phyloP scores from a whole-genome alignment of 306 rosid genomes.

The Glycine latifolia region DNA sequence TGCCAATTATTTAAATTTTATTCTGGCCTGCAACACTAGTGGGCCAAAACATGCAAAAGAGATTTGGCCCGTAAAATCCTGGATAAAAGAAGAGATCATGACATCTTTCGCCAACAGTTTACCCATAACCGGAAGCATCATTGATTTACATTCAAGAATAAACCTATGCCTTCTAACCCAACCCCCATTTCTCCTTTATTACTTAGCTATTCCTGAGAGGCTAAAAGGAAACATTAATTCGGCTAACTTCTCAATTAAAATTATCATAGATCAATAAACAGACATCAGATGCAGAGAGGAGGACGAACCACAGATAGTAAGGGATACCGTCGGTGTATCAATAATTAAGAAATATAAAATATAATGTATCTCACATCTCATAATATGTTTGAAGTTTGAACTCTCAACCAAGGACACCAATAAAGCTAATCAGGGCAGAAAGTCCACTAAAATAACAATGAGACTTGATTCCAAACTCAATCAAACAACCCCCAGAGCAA shows the following conservation, averaged over 20 bases:
- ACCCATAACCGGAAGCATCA: neutral
- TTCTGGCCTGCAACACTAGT: neutral
- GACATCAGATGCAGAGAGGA: neutral
- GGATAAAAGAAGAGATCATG: neutral
- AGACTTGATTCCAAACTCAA: conserved; percentile 30
- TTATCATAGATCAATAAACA: neutral
- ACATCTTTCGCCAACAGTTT: neutral
- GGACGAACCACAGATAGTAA: neutral
- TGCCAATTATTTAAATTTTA: neutral
- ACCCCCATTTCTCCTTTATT: conserved; percentile 9
- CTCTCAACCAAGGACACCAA: conserved; percentile 14
- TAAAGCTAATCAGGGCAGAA: conserved; percentile 12
- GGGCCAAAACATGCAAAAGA: conserved; percentile 9
- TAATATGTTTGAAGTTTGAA: conserved; percentile 27
- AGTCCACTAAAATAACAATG: conserved; percentile 1
- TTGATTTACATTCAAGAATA: neutral
- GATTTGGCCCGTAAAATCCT: conserved; percentile 38
- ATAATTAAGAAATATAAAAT: conserved; percentile 2
- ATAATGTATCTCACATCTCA: neutral
- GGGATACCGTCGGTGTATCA: neutral
- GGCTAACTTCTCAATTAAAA: conserved; percentile 27
- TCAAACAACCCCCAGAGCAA: conserved; percentile 26
- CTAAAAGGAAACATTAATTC: conserved; percentile 20
- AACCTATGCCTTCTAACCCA: conserved; percentile 32
- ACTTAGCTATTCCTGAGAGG: conserved; percentile 25